Evolutionary conservation across 225 moss, liverwort and hornwort species (phyloP), one percentile per base, ranked within the genome.

Genomic region (Thuidium tamariscinum): DNA sequence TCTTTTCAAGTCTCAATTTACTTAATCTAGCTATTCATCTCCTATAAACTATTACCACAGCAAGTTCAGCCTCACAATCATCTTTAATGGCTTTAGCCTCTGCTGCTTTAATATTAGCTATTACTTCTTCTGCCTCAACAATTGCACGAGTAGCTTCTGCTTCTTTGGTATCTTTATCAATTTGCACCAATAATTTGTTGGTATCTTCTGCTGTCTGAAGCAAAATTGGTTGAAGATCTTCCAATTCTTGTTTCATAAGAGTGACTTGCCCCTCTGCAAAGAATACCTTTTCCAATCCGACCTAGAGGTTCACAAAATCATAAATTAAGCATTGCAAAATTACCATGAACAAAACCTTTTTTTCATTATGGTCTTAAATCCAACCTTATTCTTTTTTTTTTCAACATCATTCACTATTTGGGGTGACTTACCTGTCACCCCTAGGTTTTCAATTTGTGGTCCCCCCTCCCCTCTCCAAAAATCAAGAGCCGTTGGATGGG

Each of bases 31-130:
- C 2, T 39, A 1, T 13, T 72, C 16, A 71, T 84, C 13, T 60
- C 13, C 25, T n/a, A 54, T 2, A 2, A 76, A 18, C 22, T 59
- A 79, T 83, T 92, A 96, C 96, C 91, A 95, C 96, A 52, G 92
- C 95, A 57, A 96, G 91, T 86, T 96, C 94, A 20, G 88, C 91
- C 90, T 95, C 95, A 86, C 96, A 96, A 83, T 96, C 96, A 72
- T 91, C 93, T 44, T 96, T 96, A 63, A 96, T 96, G 37, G 92
- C 90, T 90, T 93, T 93, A 61, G 95, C 95, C 84, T 96, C 96
- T 48, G 42, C 85, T 49, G 96, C 96, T 87, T 96, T 96, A 5
- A 96, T 71, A 75, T 93, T 92, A 23, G 96, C 96, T 4, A 90
- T 10, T 14, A 89, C 90, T 89, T 95, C 96, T 36, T 96, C 96